Evolutionary conservation across 257 asterid species (phyloP).

Genomic region (Apocynum venetum): DNA sequence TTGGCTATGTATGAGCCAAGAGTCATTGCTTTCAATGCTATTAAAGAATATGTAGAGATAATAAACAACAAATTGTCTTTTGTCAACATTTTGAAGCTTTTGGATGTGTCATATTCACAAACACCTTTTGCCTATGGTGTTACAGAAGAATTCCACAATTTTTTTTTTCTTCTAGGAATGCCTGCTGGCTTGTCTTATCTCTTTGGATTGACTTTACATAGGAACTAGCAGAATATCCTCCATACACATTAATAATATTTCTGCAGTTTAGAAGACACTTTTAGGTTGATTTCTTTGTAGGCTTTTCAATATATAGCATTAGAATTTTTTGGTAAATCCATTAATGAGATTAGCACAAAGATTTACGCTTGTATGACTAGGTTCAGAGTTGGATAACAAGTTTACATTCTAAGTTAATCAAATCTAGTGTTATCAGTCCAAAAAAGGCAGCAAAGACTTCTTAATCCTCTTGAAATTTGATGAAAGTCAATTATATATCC

Average conservation of each 20-base stretch:
- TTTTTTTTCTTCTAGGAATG: slow-evolving; percentile 13
- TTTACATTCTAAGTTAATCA: background rate
- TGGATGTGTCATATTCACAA: slow-evolving; percentile 21
- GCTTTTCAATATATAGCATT: background rate
- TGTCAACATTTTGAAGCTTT: slow-evolving; percentile 27
- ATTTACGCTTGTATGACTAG: background rate
- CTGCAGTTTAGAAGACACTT: background rate
- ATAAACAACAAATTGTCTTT: slow-evolving; percentile 21
- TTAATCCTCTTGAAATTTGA: background rate
- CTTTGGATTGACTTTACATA: background rate
- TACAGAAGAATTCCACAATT: slow-evolving; percentile 18
- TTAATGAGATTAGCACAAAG: background rate
- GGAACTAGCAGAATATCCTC: background rate
- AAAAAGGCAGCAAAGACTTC: background rate
- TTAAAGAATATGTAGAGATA: slow-evolving; percentile 5
- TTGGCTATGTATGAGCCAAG: slow-evolving; percentile 12
- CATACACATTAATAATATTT: background rate
- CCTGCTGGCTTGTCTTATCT: slow-evolving; percentile 14
- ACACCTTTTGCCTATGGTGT: slow-evolving; percentile 14
- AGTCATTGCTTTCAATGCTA: slow-evolving; percentile 44
- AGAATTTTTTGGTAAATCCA: background rate
- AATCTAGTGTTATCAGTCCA: background rate
- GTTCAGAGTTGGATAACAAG: background rate
- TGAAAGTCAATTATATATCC: too few species aligned
- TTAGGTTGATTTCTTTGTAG: background rate